Evolutionary conservation across 345 rosid species (phyloP).

Genomic region (Populus ilicifolia): DNA sequence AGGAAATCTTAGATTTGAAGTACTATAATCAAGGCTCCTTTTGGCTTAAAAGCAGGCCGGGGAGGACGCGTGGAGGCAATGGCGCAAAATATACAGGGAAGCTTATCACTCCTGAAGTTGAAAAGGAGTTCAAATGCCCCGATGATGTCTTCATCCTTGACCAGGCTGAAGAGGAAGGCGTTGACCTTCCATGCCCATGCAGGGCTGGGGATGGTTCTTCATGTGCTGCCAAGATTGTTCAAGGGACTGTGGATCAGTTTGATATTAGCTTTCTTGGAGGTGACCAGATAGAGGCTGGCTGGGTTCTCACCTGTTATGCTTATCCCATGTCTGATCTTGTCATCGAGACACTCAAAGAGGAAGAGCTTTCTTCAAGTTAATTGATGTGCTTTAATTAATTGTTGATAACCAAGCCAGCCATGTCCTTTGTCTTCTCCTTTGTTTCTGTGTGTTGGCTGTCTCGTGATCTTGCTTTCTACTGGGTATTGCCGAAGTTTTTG

Average conservation of each 20-base stretch:
- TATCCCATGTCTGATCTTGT: constrained; percentile 50
- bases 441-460: too few relatives aligned
- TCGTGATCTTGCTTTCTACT: too few relatives aligned
- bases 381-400: too few relatives aligned
- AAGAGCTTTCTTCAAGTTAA: constrained; percentile 32
- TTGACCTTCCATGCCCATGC: constrained; percentile 89
- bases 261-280: constrained; percentile 80
- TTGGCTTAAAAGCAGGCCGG: constrained; percentile 49
- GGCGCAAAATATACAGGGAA: constrained; percentile 79
- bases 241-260: constrained; percentile 64
- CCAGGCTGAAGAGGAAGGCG: constrained; percentile 59
- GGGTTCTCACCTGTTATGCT: constrained; percentile 78
- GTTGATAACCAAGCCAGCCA: too few relatives aligned
- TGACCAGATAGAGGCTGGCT: constrained; percentile 60
- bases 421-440: too few relatives aligned
- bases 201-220: constrained; percentile 91
- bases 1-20: not conserved
- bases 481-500: not conserved
- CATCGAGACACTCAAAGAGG: constrained; percentile 92
- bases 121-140: constrained; percentile 44
- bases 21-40: constrained; percentile 23
- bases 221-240: constrained; percentile 60
- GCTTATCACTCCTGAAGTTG: constrained; percentile 66
- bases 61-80: constrained; percentile 54
- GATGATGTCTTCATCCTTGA: constrained; percentile 65